Conservation (phyloP, 2,329 filamentous ascomycete species). For the Pseudogymnoascus verrucosus region DNA sequence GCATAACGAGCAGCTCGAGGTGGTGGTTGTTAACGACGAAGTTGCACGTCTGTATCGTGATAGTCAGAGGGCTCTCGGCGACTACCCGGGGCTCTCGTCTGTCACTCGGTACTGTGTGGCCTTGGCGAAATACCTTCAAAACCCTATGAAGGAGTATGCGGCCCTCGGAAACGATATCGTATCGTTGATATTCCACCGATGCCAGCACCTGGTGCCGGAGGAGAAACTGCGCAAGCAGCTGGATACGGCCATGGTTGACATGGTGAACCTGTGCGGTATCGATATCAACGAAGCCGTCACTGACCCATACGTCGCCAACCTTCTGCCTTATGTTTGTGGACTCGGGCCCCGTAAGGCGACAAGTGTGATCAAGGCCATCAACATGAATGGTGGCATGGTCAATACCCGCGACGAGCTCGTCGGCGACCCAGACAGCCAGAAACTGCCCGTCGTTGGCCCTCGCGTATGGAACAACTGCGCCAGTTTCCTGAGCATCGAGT, state of each 20-base stretch:
- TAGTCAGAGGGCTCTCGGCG: conserved; percentile 67
- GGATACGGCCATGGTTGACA: conserved; percentile 96
- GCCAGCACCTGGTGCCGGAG: conserved; percentile 78
- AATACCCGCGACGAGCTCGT: conserved; percentile 80
- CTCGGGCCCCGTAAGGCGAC: conserved; percentile 87
- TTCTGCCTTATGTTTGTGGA: conserved; percentile 85
- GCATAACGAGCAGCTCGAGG: conserved; percentile 71
- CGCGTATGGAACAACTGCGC: conserved; percentile 96
- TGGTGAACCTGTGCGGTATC: conserved; percentile 93
- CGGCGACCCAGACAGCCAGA: conserved; percentile 74
- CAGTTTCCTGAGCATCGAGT: conserved; percentile 87
- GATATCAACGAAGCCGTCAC: conserved; percentile 87
- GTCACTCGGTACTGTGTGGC: conserved; percentile 85
- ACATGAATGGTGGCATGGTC: conserved; percentile 80
- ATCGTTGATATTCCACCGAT: conserved; percentile 81
- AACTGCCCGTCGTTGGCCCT: conserved; percentile 72
- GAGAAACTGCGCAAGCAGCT: conserved; percentile 81
- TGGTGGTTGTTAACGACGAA: conserved; percentile 91
- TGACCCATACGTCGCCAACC: conserved; percentile 73
- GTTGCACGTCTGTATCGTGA: conserved; percentile 94
- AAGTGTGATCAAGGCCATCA: conserved; percentile 79
- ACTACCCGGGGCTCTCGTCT: conserved; percentile 73
- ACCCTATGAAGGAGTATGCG: conserved; percentile 93
- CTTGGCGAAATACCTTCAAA: conserved; percentile 85
- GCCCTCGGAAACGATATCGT: conserved; percentile 81